Evolutionary conservation across 2,329 filamentous ascomycete genomes (phyloP).

Genomic region (Pseudomassariella vexata): DNA sequence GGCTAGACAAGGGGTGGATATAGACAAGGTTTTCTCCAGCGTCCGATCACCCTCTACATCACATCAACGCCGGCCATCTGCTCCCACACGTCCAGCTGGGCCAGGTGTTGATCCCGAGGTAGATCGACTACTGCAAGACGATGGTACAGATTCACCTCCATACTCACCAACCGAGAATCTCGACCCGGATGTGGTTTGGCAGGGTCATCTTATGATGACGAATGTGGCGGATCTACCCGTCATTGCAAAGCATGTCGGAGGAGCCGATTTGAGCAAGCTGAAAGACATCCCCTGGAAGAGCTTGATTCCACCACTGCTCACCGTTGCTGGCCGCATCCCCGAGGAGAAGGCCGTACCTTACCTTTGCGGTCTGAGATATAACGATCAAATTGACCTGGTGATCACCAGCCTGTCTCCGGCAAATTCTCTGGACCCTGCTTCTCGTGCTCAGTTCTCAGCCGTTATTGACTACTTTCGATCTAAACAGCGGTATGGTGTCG

Average conservation of each 20-base stretch:
- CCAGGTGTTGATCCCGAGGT: conserved; percentile 80
- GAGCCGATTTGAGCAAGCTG: conserved; percentile 66
- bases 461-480: conserved; percentile 84
- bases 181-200: conserved; percentile 72
- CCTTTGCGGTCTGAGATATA: conserved; percentile 79
- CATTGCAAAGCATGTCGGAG: conserved; percentile 77
- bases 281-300: conserved; percentile 58
- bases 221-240: conserved; percentile 70
- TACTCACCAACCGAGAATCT: conserved; percentile 76
- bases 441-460: conserved; percentile 60
- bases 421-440: conserved; percentile 50
- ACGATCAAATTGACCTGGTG: conserved; percentile 74
- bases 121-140: conserved; percentile 80
- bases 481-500: conserved; percentile 80
- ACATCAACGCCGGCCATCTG: conserved; percentile 41
- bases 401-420: conserved; percentile 65
- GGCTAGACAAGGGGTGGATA: conserved; percentile 57
- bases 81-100: conserved; percentile 40
- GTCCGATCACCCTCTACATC: conserved; percentile 66
- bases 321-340: conserved; percentile 74
- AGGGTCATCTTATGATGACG: conserved; percentile 70
- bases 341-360: conserved; percentile 84
- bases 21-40: conserved; percentile 78
- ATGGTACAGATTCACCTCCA: conserved; percentile 70
- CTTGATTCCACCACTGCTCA: conserved; percentile 64